phyloP scores from a whole-genome alignment of 345 rosid genomes.

The Cardamine occulta region DNA sequence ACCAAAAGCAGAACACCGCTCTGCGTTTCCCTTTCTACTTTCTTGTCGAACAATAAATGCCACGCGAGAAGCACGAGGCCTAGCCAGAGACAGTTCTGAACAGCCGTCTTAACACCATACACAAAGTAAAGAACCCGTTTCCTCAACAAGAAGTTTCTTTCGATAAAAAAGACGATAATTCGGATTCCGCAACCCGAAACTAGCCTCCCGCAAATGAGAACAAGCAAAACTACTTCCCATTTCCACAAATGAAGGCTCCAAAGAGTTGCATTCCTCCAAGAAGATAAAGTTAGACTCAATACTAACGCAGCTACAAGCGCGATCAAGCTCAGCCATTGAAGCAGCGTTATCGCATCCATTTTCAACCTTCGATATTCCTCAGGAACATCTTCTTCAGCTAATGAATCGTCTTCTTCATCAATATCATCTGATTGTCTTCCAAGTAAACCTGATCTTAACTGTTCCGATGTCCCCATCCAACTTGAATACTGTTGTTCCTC shows the following conservation, averaged over 20 bases:
- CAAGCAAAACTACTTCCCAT: slow-evolving; percentile 80
- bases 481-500: slow-evolving; percentile 49
- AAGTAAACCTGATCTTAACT: slow-evolving; percentile 56
- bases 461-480: slow-evolving; percentile 56
- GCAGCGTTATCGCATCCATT: slow-evolving; percentile 49
- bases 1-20: slow-evolving; percentile 50
- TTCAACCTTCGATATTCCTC: slow-evolving; percentile 54
- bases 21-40: slow-evolving; percentile 47
- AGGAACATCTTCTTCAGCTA: slow-evolving; percentile 72
- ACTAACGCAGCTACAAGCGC: slow-evolving; percentile 49
- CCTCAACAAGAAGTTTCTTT: slow-evolving; percentile 70
- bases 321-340: slow-evolving; percentile 76
- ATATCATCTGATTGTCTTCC: slow-evolving; percentile 39
- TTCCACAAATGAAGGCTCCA: slow-evolving; percentile 77
- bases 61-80: slow-evolving; percentile 73
- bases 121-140: slow-evolving; percentile 84
- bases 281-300: slow-evolving; percentile 47
- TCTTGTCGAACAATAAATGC: slow-evolving; percentile 68
- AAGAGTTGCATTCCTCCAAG: slow-evolving; percentile 41
- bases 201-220: slow-evolving; percentile 79
- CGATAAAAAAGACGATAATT: slow-evolving; percentile 72
- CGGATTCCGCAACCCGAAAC: slow-evolving; percentile 85
- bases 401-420: slow-evolving; percentile 78
- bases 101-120: slow-evolving; percentile 78
- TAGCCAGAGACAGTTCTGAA: slow-evolving; percentile 88